Percentiles rank a stretch among this genome's conserved stretches.
These are phyloP conservation scores for Marsdenia floribunda DNA, from an alignment of 257 asterid genomes.

Conservation along the genomic window DNA sequence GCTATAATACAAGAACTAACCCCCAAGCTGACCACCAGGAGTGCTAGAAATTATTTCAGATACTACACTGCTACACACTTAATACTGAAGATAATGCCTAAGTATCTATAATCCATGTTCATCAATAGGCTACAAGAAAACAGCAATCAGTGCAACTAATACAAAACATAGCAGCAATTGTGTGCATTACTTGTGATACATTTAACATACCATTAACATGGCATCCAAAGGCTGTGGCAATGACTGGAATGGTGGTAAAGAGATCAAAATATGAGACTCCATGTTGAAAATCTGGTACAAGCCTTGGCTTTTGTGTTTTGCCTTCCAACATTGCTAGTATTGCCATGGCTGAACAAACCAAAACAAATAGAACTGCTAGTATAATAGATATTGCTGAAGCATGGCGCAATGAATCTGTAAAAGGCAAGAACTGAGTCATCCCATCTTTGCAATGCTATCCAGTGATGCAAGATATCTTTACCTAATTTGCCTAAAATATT, in stretches of 20 bases:
- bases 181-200: background rate
- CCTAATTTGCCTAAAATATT: constrained; percentile 3
- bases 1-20: background rate
- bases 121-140: background rate
- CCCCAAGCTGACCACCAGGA: background rate
- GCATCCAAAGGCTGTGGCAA: constrained; percentile 95
- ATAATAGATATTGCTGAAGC: constrained; percentile 88
- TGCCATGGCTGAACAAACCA: constrained; percentile 80
- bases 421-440: constrained; percentile 25
- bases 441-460: background rate
- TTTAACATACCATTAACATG: constrained; percentile 69
- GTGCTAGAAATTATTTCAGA: background rate
- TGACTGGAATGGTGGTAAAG: constrained; percentile 85
- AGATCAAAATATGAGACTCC: constrained; percentile 54
- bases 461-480: background rate
- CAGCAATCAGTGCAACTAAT: background rate
- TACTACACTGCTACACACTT: background rate
- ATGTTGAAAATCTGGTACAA: constrained; percentile 58
- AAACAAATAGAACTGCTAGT: constrained; percentile 75
- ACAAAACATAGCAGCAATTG: background rate
- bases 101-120: background rate
- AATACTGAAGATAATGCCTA: background rate
- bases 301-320: constrained; percentile 51
- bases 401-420: constrained; percentile 84
- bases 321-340: constrained; percentile 69